Percentiles rank a stretch among this genome's conserved stretches.
Evolutionary conservation across 306 rosid species (phyloP).

Genomic region (Vicia faba): DNA sequence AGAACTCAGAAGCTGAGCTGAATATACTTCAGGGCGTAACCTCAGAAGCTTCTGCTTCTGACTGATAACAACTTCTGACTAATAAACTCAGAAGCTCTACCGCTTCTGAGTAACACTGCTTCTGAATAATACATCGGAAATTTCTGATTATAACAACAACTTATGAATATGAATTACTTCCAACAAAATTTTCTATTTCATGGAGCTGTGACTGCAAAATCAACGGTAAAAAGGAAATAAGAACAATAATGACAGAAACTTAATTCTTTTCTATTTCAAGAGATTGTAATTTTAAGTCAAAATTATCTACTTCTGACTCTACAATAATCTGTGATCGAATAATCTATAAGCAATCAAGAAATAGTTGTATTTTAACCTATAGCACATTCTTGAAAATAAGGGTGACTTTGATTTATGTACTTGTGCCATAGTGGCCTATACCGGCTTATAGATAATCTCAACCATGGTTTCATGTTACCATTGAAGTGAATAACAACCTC

Average conservation of each 20-base stretch:
- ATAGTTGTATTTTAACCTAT: slow-evolving; percentile 54
- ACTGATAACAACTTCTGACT: too few relatives aligned
- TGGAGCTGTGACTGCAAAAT: slow-evolving; percentile 39
- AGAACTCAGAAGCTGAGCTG: too few relatives aligned
- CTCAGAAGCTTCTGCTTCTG: too few relatives aligned
- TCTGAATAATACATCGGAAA: too few relatives aligned
- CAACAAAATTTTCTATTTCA: slow-evolving; percentile 39
- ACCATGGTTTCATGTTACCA: slow-evolving; percentile 97
- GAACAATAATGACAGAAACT: background rate
- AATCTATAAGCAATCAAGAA: slow-evolving; percentile 24
- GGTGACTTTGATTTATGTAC: slow-evolving; percentile 33
- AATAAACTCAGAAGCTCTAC: too few relatives aligned
- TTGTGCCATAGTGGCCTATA: slow-evolving; percentile 84
- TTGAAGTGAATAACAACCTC: slow-evolving; percentile 89
- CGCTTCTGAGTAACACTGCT: too few relatives aligned
- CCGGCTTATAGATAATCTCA: slow-evolving; percentile 44
- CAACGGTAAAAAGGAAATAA: slow-evolving; percentile 2
- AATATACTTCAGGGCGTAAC: too few relatives aligned
- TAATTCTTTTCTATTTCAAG: slow-evolving; percentile 36
- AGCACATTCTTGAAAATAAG: slow-evolving; percentile 69
- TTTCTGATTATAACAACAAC: too few relatives aligned
- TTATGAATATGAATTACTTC: too few relatives aligned
- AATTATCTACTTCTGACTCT: slow-evolving; percentile 67
- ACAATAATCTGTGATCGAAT: slow-evolving; percentile 42
- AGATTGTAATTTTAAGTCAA: slow-evolving; percentile 30